A percentile compares a stretch with the other conserved stretches of the same genome.
Conservation (phyloP, 2,329 filamentous ascomycete genomes). For the Rugonectria rugulosa region DNA sequence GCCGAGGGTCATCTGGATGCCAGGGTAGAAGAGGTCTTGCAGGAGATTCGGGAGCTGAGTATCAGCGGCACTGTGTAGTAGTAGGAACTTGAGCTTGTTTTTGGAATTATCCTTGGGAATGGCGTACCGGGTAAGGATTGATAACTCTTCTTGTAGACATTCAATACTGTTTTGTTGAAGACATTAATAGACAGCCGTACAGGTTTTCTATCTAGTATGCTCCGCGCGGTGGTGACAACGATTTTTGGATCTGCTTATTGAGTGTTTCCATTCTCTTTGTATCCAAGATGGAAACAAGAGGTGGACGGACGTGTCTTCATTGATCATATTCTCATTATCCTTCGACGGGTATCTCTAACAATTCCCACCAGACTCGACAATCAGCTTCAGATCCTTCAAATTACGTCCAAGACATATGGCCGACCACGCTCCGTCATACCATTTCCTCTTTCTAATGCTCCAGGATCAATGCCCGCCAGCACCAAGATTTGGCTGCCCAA, state of each 20-base stretch:
- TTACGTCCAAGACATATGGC: background rate
- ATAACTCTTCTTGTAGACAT: slow-evolving; percentile 38
- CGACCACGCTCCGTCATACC: too few relatives aligned
- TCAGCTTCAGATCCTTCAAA: too few relatives aligned
- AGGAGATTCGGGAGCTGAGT: slow-evolving; percentile 96
- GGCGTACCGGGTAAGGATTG: slow-evolving; percentile 39
- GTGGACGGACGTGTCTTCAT: too few relatives aligned
- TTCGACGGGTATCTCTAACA: too few relatives aligned
- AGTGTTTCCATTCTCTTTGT: too few relatives aligned
- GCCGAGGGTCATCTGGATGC: slow-evolving; percentile 91
- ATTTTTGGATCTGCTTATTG: too few relatives aligned
- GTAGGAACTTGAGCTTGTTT: slow-evolving; percentile 7
- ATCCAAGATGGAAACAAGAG: too few relatives aligned
- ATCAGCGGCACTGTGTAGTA: slow-evolving; percentile 75
- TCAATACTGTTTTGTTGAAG: slow-evolving; percentile 32
- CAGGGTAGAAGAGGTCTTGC: slow-evolving; percentile 91
- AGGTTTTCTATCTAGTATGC: slow-evolving; percentile 4
- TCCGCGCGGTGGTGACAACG: too few relatives aligned
- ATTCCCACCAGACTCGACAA: too few relatives aligned
- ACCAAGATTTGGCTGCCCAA: slow-evolving; percentile 44
- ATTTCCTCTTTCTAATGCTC: background rate
- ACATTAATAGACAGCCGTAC: slow-evolving; percentile 36
- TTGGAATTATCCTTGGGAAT: slow-evolving; percentile 25
- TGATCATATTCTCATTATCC: too few relatives aligned
- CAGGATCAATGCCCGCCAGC: slow-evolving; percentile 29